phyloP scores from a whole-genome alignment of 768 basidiomycete genomes.

The Lentinus brumalis region DNA sequence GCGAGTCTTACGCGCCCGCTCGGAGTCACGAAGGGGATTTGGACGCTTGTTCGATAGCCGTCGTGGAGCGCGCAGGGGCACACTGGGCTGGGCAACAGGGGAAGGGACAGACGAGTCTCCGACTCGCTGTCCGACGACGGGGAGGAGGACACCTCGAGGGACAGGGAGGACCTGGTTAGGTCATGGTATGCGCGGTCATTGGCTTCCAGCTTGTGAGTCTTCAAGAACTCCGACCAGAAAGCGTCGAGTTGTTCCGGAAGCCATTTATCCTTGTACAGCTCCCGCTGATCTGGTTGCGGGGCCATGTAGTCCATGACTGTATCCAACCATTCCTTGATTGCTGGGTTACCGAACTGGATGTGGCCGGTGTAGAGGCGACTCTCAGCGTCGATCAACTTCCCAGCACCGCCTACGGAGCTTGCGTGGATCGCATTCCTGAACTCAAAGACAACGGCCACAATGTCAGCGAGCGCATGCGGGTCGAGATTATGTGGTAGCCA shows the following conservation, averaged over 20 bases:
- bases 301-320: not conserved
- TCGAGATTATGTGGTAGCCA: not conserved
- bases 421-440: no score
- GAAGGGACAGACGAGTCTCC: no score
- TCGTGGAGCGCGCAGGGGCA: no score
- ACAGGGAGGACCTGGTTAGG: not conserved
- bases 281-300: no score
- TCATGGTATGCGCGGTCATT: slow-evolving; percentile 1
- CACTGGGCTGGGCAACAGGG: no score
- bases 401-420: not conserved
- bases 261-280: not conserved
- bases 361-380: not conserved
- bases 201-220: not conserved
- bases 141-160: no score
- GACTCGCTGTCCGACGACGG: no score
- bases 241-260: not conserved
- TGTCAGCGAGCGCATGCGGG: not conserved
- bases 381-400: not conserved
- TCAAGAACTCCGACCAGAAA: slow-evolving; percentile 3
- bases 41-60: no score
- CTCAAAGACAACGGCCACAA: not conserved
- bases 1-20: no score
- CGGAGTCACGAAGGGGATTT: no score
- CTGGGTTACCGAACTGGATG: not conserved
- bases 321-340: not conserved